Conservation (phyloP, 2,329 filamentous ascomycete species). For the Juglanconis oblonga region DNA sequence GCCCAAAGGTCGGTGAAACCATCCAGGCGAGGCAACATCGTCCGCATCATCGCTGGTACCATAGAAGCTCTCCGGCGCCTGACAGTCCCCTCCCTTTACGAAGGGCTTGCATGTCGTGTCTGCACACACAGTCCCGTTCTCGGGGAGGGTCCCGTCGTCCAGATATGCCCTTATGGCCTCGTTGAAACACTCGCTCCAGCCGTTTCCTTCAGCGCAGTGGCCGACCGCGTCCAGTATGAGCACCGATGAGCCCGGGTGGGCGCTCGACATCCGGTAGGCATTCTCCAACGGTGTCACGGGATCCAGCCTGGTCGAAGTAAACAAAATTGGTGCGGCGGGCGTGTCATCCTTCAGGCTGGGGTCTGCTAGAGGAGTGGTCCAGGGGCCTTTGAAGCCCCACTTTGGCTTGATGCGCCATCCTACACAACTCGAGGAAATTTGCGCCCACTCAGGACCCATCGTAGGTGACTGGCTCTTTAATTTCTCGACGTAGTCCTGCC, state of each 20-base stretch:
- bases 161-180: conserved; percentile 16
- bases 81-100: conserved; percentile 32
- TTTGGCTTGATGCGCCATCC: conserved; percentile 24
- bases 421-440: conserved; percentile 22
- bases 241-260: conserved; percentile 14
- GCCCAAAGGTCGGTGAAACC: not conserved
- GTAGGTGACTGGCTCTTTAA: conserved; percentile 28
- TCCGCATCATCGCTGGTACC: not conserved
- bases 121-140: conserved; percentile 13
- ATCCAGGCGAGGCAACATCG: not conserved
- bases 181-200: conserved; percentile 19
- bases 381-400: conserved; percentile 27
- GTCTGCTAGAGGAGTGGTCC: conserved; percentile 10
- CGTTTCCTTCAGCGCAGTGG: conserved; percentile 11
- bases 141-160: conserved; percentile 11
- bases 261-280: conserved; percentile 9
- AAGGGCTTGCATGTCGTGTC: conserved; percentile 11
- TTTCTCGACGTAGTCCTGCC: conserved; percentile 27
- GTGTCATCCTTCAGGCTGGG: conserved; percentile 5
- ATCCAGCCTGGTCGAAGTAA: conserved; percentile 12
- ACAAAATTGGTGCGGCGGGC: conserved; percentile 15
- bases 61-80: conserved; percentile 30
- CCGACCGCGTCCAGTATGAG: conserved; percentile 14
- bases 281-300: conserved; percentile 13
- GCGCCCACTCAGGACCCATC: conserved; percentile 32